Conservation (phyloP, 208 protist species). For the Trypanosoma melophagium region DNA sequence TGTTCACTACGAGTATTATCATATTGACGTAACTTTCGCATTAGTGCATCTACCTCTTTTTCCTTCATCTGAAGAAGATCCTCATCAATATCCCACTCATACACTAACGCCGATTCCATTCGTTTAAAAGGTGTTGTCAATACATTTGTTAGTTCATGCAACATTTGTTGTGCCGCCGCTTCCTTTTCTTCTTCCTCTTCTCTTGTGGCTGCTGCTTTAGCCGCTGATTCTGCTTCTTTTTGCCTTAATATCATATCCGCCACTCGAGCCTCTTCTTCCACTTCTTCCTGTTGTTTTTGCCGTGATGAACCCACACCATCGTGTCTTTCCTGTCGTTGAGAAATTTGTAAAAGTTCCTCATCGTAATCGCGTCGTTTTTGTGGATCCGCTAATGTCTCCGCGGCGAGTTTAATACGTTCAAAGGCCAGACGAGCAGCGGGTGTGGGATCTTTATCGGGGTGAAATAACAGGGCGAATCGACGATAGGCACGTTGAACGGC, state of each 20-base stretch:
- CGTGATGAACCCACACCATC: not conserved
- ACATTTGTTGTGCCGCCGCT: slow-evolving; percentile 42
- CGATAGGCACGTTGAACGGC: slow-evolving; percentile 48
- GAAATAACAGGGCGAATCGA: slow-evolving; percentile 72
- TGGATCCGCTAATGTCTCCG: slow-evolving; percentile 64
- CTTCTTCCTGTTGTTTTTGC: slow-evolving; percentile 33
- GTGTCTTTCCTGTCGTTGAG: not conserved
- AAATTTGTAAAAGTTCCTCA: slow-evolving; percentile 11
- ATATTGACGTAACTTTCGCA: slow-evolving; percentile 38
- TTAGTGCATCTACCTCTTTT: slow-evolving; percentile 47
- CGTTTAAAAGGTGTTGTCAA: slow-evolving; percentile 62
- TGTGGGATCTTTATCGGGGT: slow-evolving; percentile 84
- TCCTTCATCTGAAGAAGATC: slow-evolving; percentile 68
- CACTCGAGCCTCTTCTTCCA: slow-evolving; percentile 50
- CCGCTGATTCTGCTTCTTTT: slow-evolving; percentile 38
- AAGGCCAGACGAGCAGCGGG: slow-evolving; percentile 64
- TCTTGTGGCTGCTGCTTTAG: slow-evolving; percentile 29
- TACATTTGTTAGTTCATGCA: slow-evolving; percentile 57
- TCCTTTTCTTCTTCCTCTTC: slow-evolving; percentile 41
- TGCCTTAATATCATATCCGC: slow-evolving; percentile 56
- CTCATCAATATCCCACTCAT: slow-evolving; percentile 75
- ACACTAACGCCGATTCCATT: slow-evolving; percentile 67
- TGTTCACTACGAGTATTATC: not conserved
- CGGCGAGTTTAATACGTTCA: slow-evolving; percentile 52
- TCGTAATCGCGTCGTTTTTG: slow-evolving; percentile 45